Percentiles rank a stretch among this genome's conserved stretches.
These are phyloP conservation scores for Lyophyllum semitale DNA, from an alignment of 768 basidiomycete species.

Conservation along the genomic window DNA sequence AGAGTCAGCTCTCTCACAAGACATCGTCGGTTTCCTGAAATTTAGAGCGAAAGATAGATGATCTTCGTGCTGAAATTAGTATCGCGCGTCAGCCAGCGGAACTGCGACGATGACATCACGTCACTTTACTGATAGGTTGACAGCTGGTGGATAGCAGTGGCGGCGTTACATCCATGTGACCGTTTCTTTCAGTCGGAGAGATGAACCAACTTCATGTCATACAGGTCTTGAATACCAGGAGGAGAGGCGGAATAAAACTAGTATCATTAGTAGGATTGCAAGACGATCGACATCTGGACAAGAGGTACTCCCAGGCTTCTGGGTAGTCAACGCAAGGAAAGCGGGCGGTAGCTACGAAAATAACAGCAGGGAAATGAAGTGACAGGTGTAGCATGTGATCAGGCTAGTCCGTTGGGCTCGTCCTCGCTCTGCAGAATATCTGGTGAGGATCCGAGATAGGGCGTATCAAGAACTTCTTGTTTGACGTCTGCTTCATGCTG, in stretches of 20 bases:
- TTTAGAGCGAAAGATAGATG: too few relatives aligned
- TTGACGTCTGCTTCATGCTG: constrained; percentile 2
- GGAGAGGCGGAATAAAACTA: too few relatives aligned
- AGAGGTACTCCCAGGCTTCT: background rate
- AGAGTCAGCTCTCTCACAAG: too few relatives aligned
- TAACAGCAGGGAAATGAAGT: background rate
- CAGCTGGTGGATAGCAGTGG: too few relatives aligned
- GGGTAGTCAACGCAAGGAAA: background rate
- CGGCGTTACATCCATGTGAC: too few relatives aligned
- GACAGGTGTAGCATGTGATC: background rate
- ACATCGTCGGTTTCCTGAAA: too few relatives aligned
- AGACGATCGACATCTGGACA: background rate
- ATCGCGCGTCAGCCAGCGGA: too few relatives aligned
- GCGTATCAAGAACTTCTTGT: background rate
- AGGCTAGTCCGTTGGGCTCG: background rate
- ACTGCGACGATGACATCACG: too few relatives aligned
- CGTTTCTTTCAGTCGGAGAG: background rate
- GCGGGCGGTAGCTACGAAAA: background rate
- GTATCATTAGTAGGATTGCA: background rate
- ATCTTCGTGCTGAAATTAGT: too few relatives aligned
- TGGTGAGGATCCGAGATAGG: background rate
- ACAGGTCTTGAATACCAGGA: too few relatives aligned
- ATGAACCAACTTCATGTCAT: background rate
- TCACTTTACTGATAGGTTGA: too few relatives aligned
- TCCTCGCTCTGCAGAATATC: background rate